Evolutionary conservation across 306 rosid species (phyloP).

Genomic region (Hippophae tibetana): DNA sequence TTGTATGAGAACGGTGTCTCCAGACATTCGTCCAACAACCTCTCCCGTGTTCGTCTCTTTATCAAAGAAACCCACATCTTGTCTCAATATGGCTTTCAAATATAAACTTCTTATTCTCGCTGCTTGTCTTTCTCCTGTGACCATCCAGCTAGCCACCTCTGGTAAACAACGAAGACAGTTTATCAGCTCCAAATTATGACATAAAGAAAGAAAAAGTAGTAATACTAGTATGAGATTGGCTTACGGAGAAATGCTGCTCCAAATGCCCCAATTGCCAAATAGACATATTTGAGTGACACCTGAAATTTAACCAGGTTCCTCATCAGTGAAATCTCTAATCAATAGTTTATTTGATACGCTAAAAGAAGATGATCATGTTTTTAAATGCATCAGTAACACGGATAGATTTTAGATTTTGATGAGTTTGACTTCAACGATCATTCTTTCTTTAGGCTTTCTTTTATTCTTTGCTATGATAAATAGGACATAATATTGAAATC

Average conservation of each 20-base stretch:
- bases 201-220: background rate
- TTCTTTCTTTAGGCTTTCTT: too few relatives aligned
- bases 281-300: constrained; percentile 44
- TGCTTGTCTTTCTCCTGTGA: constrained; percentile 77
- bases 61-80: constrained; percentile 19
- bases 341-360: too few relatives aligned
- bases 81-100: constrained; percentile 59
- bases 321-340: background rate
- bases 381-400: too few relatives aligned
- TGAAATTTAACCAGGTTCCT: constrained; percentile 13
- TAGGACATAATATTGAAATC: too few relatives aligned
- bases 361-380: background rate
- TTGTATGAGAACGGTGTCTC: constrained; percentile 22
- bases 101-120: constrained; percentile 56
- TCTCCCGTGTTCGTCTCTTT: constrained; percentile 15
- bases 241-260: constrained; percentile 57
- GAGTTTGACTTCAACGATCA: too few relatives aligned
- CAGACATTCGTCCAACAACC: constrained; percentile 22
- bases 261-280: constrained; percentile 51
- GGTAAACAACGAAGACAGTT: background rate
- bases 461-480: too few relatives aligned
- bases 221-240: constrained; percentile 1
- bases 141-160: constrained; percentile 81
- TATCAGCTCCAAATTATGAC: background rate
- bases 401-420: too few relatives aligned